Percentiles rank a stretch among this genome's conserved stretches.
Evolutionary conservation across 768 basidiomycete genomes (phyloP).

Genomic region (Psilocybe cyanescens): DNA sequence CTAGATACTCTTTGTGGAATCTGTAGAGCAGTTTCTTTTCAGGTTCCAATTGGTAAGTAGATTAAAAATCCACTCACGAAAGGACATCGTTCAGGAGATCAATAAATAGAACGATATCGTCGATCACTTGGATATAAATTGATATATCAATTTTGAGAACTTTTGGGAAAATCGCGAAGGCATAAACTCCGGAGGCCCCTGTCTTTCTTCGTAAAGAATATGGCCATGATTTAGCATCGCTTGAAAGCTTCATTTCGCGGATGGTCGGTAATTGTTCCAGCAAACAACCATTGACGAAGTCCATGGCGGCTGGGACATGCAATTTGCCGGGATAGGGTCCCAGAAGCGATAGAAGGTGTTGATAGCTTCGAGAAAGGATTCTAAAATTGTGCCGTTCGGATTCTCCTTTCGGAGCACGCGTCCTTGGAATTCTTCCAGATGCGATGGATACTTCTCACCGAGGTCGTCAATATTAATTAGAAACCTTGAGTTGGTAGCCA

Average conservation of each 20-base stretch:
- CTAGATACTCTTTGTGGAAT: conserved; percentile 9
- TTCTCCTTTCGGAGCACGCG: background rate
- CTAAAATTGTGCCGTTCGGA: background rate
- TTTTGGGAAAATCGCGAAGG: conserved; percentile 6
- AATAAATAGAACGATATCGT: conserved; percentile 7
- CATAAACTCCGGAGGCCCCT: background rate
- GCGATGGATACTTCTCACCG: background rate
- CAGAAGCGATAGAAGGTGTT: background rate
- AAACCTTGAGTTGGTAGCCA: background rate
- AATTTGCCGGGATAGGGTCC: conserved; percentile 11
- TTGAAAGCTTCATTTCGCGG: conserved; percentile 8
- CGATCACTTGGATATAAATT: conserved; percentile 9
- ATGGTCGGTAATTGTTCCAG: conserved; percentile 5
- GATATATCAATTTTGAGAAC: conserved; percentile 3
- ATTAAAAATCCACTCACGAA: background rate
- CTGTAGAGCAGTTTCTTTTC: background rate
- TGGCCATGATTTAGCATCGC: background rate
- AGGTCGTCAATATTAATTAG: background rate
- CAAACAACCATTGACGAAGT: conserved; percentile 6
- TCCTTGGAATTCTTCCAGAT: background rate
- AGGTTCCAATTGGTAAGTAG: background rate
- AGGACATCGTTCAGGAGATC: conserved; percentile 5
- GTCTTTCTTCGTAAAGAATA: conserved; percentile 5
- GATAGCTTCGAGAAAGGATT: background rate
- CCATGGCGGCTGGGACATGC: conserved; percentile 9